Evolutionary conservation across 192 early-diverging fungal species (phyloP), one percentile per base, ranked within the genome.

Genomic region (Entophlyctis helioformis): DNA sequence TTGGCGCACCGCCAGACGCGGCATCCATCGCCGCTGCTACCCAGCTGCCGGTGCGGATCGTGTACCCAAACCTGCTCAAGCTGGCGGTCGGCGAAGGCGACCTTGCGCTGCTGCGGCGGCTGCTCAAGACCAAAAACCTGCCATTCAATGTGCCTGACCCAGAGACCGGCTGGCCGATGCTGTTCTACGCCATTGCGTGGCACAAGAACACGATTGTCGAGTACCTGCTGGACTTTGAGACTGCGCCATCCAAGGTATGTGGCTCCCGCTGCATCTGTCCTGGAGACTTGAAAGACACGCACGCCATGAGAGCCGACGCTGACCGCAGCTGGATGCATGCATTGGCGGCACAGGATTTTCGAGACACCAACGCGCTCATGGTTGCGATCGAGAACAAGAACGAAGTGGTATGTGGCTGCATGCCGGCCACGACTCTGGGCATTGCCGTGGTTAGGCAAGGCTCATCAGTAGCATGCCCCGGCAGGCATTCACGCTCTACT

Each of bases 151-250:
- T 53, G 37, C 49, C 59, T n/a, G 53, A 68, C 52, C 61, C 66
- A 18, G 20, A 36, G 32, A 68, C 63, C 35, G 66, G 66, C 9
- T 70, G 53, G 59, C 72, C 72, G n/a, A 44, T 71, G 19, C 55
- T 68, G 12, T 74, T 74, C 53, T 67, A 68, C 34, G 72, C 72
- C 5, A 74, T 74, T 20, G 44, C 47, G 19, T 71, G 57, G 42
- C n/a, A 36, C 26, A 61, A 74, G 44, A 62, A 69, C 31, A 43
- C 62, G 4, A 61, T 74, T 36, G 54, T 71, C 2, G 6, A 36
- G 10, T 66, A 56, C 45, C 56, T 74, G 34, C 34, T 68, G 26
- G 62, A 64, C 18, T 36, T 33, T 22, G 69, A 2, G 27, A 28
- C 34, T 37, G 49, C 44, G 13, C 28, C 54, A 16, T 57, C 60